Conservation (phyloP, 2,329 filamentous ascomycete genomes). For the Arthroderma sp. region DNA sequence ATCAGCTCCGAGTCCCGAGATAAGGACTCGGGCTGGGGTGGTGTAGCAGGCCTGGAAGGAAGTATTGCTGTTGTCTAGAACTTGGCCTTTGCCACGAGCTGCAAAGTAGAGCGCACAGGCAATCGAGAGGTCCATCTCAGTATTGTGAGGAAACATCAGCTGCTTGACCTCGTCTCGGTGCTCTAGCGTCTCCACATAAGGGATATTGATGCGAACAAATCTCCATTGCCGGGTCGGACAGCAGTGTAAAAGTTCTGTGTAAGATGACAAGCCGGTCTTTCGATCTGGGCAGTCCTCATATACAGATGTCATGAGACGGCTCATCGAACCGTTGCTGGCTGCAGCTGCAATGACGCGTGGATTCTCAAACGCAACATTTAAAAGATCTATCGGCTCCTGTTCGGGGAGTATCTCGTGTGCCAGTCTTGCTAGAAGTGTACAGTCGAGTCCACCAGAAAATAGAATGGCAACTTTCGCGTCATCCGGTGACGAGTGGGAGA, state of each 20-base stretch:
- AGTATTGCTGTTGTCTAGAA: slow-evolving; percentile 17
- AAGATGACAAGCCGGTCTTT: slow-evolving; percentile 67
- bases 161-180: slow-evolving; percentile 58
- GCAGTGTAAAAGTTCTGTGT: slow-evolving; percentile 54
- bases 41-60: slow-evolving; percentile 35
- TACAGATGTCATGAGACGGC: slow-evolving; percentile 15
- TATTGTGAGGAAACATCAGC: slow-evolving; percentile 85
- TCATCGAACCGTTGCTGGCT: slow-evolving; percentile 30
- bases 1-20: slow-evolving; percentile 89
- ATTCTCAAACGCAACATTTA: slow-evolving; percentile 97
- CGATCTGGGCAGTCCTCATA: slow-evolving; percentile 87
- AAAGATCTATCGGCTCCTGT: slow-evolving; percentile 62
- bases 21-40: slow-evolving; percentile 65
- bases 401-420: slow-evolving; percentile 60
- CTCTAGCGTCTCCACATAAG: slow-evolving; percentile 58
- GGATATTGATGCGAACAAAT: slow-evolving; percentile 70
- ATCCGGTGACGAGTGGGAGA: slow-evolving; percentile 26
- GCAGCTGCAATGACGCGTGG: slow-evolving; percentile 53
- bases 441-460: slow-evolving; percentile 91
- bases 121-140: slow-evolving; percentile 97
- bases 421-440: slow-evolving; percentile 71
- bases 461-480: slow-evolving; percentile 54
- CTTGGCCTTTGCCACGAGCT: slow-evolving; percentile 54
- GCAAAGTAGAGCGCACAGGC: slow-evolving; percentile 91
- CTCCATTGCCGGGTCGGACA: slow-evolving; percentile 65